A percentile compares a stretch with the other conserved stretches of the same genome.
These are phyloP conservation scores for Yamadazyma kitorensis DNA, from an alignment of 805 yeast species.

Conservation along the genomic window DNA sequence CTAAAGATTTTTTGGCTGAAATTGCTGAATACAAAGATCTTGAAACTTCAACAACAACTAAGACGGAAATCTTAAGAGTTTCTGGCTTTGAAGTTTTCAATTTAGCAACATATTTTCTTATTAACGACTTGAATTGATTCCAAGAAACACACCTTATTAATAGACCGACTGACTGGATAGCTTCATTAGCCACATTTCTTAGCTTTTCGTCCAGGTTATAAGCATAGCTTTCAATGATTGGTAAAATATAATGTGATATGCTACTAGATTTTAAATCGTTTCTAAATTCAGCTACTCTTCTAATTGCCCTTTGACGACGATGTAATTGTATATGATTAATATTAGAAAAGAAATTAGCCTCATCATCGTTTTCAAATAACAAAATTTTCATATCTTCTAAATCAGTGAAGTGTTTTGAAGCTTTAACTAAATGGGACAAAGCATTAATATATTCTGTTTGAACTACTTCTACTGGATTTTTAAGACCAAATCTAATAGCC, in stretches of 20 bases:
- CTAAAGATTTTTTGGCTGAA: conserved; percentile 3
- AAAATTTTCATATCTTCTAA: conserved; percentile 66
- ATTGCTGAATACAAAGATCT: conserved; percentile 42
- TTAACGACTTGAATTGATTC: conserved; percentile 76
- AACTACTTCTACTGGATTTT: conserved; percentile 54
- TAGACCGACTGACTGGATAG: conserved; percentile 58
- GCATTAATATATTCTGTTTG: conserved; percentile 71
- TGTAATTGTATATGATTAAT: conserved; percentile 80
- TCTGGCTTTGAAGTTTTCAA: conserved; percentile 38
- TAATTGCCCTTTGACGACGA: conserved; percentile 81
- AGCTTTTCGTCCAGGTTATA: conserved; percentile 53
- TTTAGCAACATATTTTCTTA: conserved; percentile 60
- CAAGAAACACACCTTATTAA: conserved; percentile 62
- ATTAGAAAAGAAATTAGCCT: conserved; percentile 75
- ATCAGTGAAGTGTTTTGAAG: conserved; percentile 42
- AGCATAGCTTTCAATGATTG: conserved; percentile 81
- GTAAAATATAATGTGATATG: conserved; percentile 77
- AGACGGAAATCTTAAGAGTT: conserved; percentile 54
- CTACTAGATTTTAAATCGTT: conserved; percentile 48
- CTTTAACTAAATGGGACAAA: conserved; percentile 58
- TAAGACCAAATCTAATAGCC: conserved; percentile 61
- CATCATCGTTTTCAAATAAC: conserved; percentile 62
- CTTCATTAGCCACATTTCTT: conserved; percentile 62
- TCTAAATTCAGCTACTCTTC: conserved; percentile 54
- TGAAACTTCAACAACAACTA: conserved; percentile 56